Conservation (phyloP, 169 alveolate genomes). For the Ichthyophthirius multifiliis region DNA sequence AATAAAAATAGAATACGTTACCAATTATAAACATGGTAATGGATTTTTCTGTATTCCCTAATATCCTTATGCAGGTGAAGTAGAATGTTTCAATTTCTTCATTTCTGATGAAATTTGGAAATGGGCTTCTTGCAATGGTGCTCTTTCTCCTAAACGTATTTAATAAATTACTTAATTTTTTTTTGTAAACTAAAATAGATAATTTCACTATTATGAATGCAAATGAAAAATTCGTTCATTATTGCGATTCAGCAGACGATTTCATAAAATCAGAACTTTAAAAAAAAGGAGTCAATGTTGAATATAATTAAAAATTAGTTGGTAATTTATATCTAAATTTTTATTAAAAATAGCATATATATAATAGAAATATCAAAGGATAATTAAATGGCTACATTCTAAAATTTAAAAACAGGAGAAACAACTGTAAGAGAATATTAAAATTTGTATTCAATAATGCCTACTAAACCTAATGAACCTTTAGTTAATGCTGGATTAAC, state of each 20-base stretch:
- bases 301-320: conserved; percentile 22
- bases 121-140: conserved; percentile 25
- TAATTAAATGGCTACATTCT: conserved; percentile 11
- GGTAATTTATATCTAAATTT: neutral
- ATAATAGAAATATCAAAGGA: conserved; percentile 14
- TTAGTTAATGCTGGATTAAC: conserved; percentile 49
- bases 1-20: conserved; percentile 10
- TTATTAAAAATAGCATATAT: neutral
- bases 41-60: conserved; percentile 46
- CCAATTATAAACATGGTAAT: conserved; percentile 25
- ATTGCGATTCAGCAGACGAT: conserved; percentile 31
- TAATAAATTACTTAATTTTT: neutral
- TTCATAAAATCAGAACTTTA: conserved; percentile 31
- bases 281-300: conserved; percentile 30
- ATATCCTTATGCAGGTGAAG: conserved; percentile 44
- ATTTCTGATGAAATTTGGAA: conserved; percentile 32
- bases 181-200: neutral
- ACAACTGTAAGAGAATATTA: conserved; percentile 9
- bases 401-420: conserved; percentile 32
- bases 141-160: conserved; percentile 16
- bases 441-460: conserved; percentile 27
- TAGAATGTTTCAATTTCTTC: conserved; percentile 39
- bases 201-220: conserved; percentile 32
- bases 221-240: conserved; percentile 39
- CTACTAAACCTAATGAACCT: conserved; percentile 23